Base-by-base conservation (phyloP, 2,329 filamentous ascomycete genomes). In the Xylaria polymorpha region DNA sequence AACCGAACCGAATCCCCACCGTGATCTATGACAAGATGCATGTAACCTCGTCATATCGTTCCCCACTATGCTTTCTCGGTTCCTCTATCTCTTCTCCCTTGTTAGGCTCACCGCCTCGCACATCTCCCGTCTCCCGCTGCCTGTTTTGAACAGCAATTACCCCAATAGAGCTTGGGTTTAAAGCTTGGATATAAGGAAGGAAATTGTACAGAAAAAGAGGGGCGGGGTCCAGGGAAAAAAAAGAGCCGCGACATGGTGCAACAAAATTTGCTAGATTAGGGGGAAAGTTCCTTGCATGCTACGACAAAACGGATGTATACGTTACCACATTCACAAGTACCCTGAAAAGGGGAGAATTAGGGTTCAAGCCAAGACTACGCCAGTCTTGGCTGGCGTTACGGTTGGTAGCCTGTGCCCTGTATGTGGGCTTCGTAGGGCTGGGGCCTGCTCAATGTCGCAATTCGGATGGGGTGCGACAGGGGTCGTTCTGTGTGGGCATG, bases 271-370 rank as follows among this genome's bases (percentile, higher is more conserved):
- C 25, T 44, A 32, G 39, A 65, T 56, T 56, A 20, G 61, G 53
- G 50, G 51, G 57, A 56, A 69, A 69, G 67, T 56, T 69, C 67
- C 67, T 67, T 69, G 67, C 67, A 69, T 66, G n/a, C 29, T 37
- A 44, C 41, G 12, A 41, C 25, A 46, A 64, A 20, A 50, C 25
- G 41, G 55, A 41, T 46, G 46, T 62, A 67, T 18, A 35, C 25
- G 39, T 44, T 44, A 61, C 61, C 9, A 41, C 43, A 25, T 29
- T 20, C 20, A 35, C 48, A 63, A 63, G 59, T 62, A 53, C 37
- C 44, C 37, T 14, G 59, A 51, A 57, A 57, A 58, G 48, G 60
- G 60, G 51, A 43, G 3, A 39, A 61, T 51, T 48, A 62, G 63
- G 20, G 51, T 44, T 68, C 50, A 22, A 60, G 65, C 60, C 18